A percentile compares a stretch with the other conserved stretches of the same genome.
phyloP scores from a whole-genome alignment of 768 basidiomycete genomes.

The Sistotremastrum niveocremeum region DNA sequence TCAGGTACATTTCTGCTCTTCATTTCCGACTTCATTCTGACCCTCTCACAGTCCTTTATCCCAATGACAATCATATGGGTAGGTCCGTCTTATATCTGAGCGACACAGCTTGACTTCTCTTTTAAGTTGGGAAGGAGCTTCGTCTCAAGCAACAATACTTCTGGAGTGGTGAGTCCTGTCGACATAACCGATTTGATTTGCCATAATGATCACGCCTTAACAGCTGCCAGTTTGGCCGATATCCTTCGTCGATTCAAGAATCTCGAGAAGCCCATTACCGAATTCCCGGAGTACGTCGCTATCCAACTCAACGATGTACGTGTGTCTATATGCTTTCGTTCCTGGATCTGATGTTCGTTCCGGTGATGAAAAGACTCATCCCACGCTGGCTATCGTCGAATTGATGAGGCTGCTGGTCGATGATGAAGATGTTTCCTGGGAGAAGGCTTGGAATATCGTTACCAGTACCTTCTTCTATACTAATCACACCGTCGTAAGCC shows the following conservation, averaged over 20 bases:
- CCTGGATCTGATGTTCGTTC: background rate
- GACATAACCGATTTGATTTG: too few species aligned
- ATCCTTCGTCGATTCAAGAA: constrained; percentile 92
- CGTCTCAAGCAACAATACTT: constrained; percentile 96
- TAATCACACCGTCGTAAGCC: constrained; percentile 80
- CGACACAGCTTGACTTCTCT: background rate
- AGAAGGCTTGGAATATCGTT: constrained; percentile 76
- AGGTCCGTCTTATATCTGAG: constrained; percentile 1
- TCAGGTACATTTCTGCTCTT: constrained; percentile 16
- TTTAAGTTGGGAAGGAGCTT: constrained; percentile 70
- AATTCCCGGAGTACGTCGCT: constrained; percentile 78
- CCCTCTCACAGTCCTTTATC: constrained; percentile 56
- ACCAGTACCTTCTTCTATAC: constrained; percentile 92
- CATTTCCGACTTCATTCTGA: too few species aligned
- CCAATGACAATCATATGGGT: constrained; percentile 73
- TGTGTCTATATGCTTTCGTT: background rate
- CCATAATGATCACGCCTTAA: too few species aligned
- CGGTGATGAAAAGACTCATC: constrained; percentile 55
- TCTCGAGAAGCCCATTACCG: constrained; percentile 60
- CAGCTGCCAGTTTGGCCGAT: constrained; percentile 74
- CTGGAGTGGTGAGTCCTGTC: constrained; percentile 33
- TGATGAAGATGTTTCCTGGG: constrained; percentile 82
- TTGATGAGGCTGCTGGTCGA: constrained; percentile 86
- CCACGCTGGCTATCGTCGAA: constrained; percentile 89
- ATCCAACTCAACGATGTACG: constrained; percentile 91